Percentiles rank a stretch among this genome's conserved stretches.
phyloP scores from a whole-genome alignment of 805 yeast species.

The Zygosaccharomyces bailii region DNA sequence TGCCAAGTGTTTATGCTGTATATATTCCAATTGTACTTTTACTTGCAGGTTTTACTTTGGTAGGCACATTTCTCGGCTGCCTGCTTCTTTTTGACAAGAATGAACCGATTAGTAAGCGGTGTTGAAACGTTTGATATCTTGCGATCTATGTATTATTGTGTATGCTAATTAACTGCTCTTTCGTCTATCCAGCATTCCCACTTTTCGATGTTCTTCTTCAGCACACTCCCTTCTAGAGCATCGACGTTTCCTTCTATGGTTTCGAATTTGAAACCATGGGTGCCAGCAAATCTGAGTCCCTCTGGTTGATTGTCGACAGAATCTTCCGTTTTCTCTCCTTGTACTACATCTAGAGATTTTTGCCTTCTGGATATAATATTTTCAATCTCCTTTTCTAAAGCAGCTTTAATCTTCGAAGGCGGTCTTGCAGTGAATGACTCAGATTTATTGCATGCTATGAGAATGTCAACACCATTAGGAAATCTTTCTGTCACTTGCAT shows the following conservation, averaged over 20 bases:
- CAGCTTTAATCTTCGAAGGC: slow-evolving; percentile 51
- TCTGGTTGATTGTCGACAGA: slow-evolving; percentile 24
- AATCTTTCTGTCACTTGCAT: slow-evolving; percentile 57
- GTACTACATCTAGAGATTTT: slow-evolving; percentile 45
- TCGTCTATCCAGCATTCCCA: slow-evolving; percentile 84
- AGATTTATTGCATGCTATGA: slow-evolving; percentile 79
- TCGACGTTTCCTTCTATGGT: slow-evolving; percentile 70
- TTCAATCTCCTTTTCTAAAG: slow-evolving; percentile 63
- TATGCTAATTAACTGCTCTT: slow-evolving; percentile 52
- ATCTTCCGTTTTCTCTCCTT: slow-evolving; percentile 27
- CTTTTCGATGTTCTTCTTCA: slow-evolving; percentile 47
- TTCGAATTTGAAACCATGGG: slow-evolving; percentile 56
- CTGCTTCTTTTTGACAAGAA: slow-evolving; percentile 16
- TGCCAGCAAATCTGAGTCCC: slow-evolving; percentile 18
- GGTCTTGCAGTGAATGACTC: slow-evolving; percentile 85
- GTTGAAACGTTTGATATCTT: background rate
- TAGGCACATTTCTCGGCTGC: slow-evolving; percentile 30
- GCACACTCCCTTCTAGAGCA: slow-evolving; percentile 69
- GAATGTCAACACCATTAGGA: slow-evolving; percentile 67
- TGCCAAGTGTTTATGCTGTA: slow-evolving; percentile 32
- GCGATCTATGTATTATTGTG: background rate
- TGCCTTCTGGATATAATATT: slow-evolving; percentile 45
- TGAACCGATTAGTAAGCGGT: background rate
- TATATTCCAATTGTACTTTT: slow-evolving; percentile 31
- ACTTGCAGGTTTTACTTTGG: slow-evolving; percentile 26